Percentiles rank a stretch among this genome's conserved stretches.
Conservation (phyloP, 1,284 basidiomycete species). For the Exobasidium rhododendri region DNA sequence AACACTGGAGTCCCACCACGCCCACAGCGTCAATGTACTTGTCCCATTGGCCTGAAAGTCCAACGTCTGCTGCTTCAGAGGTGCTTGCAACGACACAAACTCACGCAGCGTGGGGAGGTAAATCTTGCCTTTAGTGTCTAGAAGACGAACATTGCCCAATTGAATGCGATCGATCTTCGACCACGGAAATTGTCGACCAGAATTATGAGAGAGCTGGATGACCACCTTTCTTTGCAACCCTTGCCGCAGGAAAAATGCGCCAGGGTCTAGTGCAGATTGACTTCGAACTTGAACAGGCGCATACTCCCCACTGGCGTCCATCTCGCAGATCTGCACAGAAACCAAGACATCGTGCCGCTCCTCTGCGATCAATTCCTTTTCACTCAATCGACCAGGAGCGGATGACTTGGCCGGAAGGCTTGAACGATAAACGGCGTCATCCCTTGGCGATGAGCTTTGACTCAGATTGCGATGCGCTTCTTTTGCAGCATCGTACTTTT, state of each 20-base stretch:
- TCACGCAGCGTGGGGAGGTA: constrained; percentile 65
- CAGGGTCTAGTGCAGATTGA: constrained; percentile 73
- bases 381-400: constrained; percentile 61
- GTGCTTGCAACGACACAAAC: constrained; percentile 29
- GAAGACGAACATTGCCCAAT: constrained; percentile 74
- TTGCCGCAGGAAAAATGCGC: constrained; percentile 84
- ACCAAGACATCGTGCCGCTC: constrained; percentile 85
- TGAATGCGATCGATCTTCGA: constrained; percentile 71
- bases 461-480: constrained; percentile 10
- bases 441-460: not conserved
- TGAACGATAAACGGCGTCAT: not conserved
- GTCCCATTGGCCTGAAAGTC: constrained; percentile 40
- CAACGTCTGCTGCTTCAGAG: constrained; percentile 35
- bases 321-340: constrained; percentile 80
- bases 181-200: constrained; percentile 85
- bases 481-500: constrained; percentile 28
- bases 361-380: constrained; percentile 84
- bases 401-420: constrained; percentile 14
- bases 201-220: constrained; percentile 76
- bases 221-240: constrained; percentile 82
- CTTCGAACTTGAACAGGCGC: constrained; percentile 76
- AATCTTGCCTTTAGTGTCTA: constrained; percentile 78
- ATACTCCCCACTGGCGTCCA: constrained; percentile 80
- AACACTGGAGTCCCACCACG: constrained; percentile 87
- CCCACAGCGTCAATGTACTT: constrained; percentile 32